These are phyloP conservation scores for Saturnispora bothae DNA, from an alignment of 805 yeast genomes.

Conservation along the genomic window DNA sequence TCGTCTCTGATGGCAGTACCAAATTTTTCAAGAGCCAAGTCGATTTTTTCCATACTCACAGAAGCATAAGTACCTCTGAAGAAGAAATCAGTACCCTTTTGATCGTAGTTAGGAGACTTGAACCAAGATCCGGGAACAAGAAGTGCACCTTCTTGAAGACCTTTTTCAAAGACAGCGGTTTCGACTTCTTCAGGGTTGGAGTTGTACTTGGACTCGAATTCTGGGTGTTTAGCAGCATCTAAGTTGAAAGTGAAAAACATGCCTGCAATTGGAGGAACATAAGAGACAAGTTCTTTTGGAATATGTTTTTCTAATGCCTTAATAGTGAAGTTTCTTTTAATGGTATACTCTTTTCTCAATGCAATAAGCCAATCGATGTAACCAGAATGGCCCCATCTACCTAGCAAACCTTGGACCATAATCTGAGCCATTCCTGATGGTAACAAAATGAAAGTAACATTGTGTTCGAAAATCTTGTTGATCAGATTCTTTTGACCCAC, in stretches of 20 bases:
- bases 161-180: constrained; percentile 48
- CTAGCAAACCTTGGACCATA: constrained; percentile 55
- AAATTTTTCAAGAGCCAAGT: constrained; percentile 53
- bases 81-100: constrained; percentile 41
- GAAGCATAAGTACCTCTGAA: constrained; percentile 89
- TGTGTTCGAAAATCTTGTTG: constrained; percentile 58
- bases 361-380: constrained; percentile 85
- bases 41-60: constrained; percentile 57
- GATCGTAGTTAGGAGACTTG: constrained; percentile 40
- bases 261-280: constrained; percentile 67
- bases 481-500: constrained; percentile 59
- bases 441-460: constrained; percentile 72
- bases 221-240: constrained; percentile 75
- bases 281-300: constrained; percentile 34
- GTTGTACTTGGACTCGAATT: constrained; percentile 44
- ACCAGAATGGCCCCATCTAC: constrained; percentile 85
- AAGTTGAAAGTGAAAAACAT: constrained; percentile 72
- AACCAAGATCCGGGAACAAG: constrained; percentile 85
- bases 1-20: constrained; percentile 54
- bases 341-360: constrained; percentile 70
- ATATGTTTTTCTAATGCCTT: constrained; percentile 57
- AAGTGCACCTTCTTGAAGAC: constrained; percentile 49
- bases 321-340: constrained; percentile 78
- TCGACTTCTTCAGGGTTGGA: constrained; percentile 58
- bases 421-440: constrained; percentile 77